These are phyloP conservation scores for Yarrowia sp. DNA, from an alignment of 805 yeast genomes.

Conservation along the genomic window DNA sequence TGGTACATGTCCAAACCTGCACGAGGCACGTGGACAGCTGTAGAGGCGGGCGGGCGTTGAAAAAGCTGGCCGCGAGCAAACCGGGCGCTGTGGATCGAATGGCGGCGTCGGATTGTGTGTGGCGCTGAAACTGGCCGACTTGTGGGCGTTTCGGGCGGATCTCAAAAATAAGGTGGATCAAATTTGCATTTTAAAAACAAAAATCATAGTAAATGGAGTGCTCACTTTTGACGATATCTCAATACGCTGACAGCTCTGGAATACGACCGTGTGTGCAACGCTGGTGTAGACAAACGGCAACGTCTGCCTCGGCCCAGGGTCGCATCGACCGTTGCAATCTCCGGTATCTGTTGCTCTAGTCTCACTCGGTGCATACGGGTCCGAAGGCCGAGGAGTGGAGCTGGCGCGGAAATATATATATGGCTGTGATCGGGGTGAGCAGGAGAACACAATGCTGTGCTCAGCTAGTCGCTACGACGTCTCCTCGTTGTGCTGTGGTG, in stretches of 20 bases:
- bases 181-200: no score
- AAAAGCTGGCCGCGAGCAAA: background rate
- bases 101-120: constrained; percentile 11
- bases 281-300: no score
- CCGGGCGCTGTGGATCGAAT: background rate
- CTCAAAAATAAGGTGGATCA: no score
- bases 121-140: background rate
- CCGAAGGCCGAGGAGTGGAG: background rate
- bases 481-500: no score
- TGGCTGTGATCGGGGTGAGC: no score
- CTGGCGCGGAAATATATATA: background rate
- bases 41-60: background rate
- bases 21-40: background rate
- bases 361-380: background rate
- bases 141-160: background rate
- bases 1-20: background rate
- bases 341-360: background rate
- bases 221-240: no score
- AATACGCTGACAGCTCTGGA: no score
- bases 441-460: no score
- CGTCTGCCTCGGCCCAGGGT: background rate
- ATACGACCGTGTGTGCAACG: no score
- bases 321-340: background rate
- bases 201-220: no score
- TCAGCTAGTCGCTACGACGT: no score